Conservation (phyloP, 2,329 filamentous ascomycete species). For the Monilinia fructicola region DNA sequence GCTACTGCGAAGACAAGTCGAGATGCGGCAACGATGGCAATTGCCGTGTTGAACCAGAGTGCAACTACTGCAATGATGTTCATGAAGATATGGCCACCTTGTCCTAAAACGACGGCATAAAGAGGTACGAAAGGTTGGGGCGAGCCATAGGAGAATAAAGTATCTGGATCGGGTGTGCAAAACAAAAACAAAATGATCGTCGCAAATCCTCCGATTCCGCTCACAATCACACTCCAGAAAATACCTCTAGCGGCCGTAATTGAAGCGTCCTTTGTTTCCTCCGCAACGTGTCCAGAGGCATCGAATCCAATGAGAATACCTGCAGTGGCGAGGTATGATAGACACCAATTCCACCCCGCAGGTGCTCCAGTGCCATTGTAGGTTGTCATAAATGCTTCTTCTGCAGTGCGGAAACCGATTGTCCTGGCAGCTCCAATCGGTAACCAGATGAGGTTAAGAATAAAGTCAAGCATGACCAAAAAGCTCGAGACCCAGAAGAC, state of each 20-base stretch:
- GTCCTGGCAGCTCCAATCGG: slow-evolving; percentile 26
- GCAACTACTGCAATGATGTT: slow-evolving; percentile 26
- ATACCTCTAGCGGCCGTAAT: slow-evolving; percentile 27
- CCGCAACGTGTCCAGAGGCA: slow-evolving; percentile 28
- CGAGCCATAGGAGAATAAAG: slow-evolving; percentile 23
- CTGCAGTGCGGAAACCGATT: slow-evolving; percentile 27
- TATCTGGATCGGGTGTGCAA: slow-evolving; percentile 27
- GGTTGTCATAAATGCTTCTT: slow-evolving; percentile 27
- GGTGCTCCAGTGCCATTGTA: slow-evolving; percentile 27
- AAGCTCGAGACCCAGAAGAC: slow-evolving; percentile 27
- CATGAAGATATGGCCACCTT: slow-evolving; percentile 25
- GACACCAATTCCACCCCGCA: slow-evolving; percentile 27
- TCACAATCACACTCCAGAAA: slow-evolving; percentile 28
- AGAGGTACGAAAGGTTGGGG: slow-evolving; percentile 28
- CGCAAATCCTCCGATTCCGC: slow-evolving; percentile 25
- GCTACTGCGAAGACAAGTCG: slow-evolving; percentile 28
- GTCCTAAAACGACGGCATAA: slow-evolving; percentile 26
- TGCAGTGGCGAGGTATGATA: slow-evolving; percentile 27
- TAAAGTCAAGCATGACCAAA: slow-evolving; percentile 26
- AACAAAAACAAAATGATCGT: slow-evolving; percentile 27
- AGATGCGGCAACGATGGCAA: slow-evolving; percentile 27
- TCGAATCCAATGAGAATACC: slow-evolving; percentile 27
- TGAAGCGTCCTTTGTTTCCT: slow-evolving; percentile 26
- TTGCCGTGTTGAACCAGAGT: slow-evolving; percentile 27
- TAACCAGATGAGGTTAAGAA: slow-evolving; percentile 29